A percentile compares a stretch with the other conserved stretches of the same genome.
Conservation (phyloP, 352 stramenopile genomes). For the Aphanomyces stellatus region DNA sequence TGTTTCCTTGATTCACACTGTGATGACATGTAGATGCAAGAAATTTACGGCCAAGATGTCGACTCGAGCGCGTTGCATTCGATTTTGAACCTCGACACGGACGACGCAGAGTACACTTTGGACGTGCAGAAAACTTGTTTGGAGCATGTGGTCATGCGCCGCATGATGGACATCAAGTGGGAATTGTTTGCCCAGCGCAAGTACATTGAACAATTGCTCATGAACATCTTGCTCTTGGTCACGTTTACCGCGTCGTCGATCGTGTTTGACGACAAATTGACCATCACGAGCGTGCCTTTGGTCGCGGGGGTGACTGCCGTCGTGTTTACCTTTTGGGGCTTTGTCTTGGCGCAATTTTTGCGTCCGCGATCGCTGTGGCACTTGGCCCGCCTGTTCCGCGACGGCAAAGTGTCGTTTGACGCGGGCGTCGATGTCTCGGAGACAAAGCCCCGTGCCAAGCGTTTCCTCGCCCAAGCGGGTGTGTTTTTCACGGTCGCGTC, state of each 20-base stretch:
- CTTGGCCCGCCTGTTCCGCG: neutral
- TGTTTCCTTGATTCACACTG: neutral
- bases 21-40: neutral
- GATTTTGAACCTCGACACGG: conserved; percentile 8
- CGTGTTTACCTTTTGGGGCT: neutral
- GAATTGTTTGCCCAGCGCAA: conserved; percentile 18
- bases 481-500: neutral
- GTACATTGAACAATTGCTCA: conserved; percentile 12
- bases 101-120: conserved; percentile 1
- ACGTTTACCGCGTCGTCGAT: conserved; percentile 10
- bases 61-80: neutral
- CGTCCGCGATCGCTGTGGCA: neutral
- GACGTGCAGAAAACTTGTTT: neutral
- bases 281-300: neutral
- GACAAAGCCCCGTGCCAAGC: neutral
- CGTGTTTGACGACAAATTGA: conserved; percentile 1
- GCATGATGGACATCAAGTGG: conserved; percentile 16
- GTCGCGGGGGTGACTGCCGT: neutral
- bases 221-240: conserved; percentile 1
- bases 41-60: conserved; percentile 4
- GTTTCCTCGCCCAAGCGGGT: neutral
- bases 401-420: neutral
- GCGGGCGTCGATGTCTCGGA: neutral
- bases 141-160: conserved; percentile 13
- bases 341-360: neutral